Percentiles rank a stretch among this genome's conserved stretches.
Conservation (phyloP, 306 rosid species). For the Cucurbita ficifolia region DNA sequence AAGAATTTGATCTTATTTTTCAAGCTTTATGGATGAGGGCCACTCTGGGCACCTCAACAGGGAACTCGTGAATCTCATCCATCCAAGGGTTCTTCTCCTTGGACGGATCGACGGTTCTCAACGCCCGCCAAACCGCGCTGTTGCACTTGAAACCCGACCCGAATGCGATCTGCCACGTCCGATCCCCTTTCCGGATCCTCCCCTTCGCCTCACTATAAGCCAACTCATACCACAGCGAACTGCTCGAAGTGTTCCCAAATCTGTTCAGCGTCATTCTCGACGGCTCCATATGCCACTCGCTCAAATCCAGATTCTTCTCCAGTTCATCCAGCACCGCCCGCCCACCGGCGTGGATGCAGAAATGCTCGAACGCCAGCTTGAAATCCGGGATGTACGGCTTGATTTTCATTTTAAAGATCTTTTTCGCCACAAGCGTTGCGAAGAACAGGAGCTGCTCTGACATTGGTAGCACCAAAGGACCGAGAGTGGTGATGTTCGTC, state of each 20-base stretch:
- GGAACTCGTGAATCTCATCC: constrained; percentile 71
- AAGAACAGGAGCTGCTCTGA: constrained; percentile 68
- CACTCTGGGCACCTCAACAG: constrained; percentile 58
- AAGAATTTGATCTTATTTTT: background rate
- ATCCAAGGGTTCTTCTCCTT: constrained; percentile 73
- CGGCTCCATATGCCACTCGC: constrained; percentile 89
- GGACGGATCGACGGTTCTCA: constrained; percentile 47
- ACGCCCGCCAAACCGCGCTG: constrained; percentile 74
- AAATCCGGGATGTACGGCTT: constrained; percentile 78
- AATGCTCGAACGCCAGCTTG: constrained; percentile 78
- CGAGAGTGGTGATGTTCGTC: constrained; percentile 77
- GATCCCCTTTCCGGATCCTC: constrained; percentile 52
- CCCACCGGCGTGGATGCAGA: constrained; percentile 82
- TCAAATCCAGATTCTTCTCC: constrained; percentile 58
- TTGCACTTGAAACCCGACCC: constrained; percentile 95
- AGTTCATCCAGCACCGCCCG: constrained; percentile 69
- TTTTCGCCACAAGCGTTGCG: constrained; percentile 37
- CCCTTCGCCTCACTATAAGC: constrained; percentile 79
- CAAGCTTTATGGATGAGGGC: constrained; percentile 12
- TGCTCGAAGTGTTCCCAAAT: constrained; percentile 83
- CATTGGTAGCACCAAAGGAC: constrained; percentile 78
- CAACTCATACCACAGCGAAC: constrained; percentile 82
- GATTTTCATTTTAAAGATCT: constrained; percentile 39
- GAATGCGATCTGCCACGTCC: constrained; percentile 90
- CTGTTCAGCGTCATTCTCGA: constrained; percentile 77